These are phyloP conservation scores for Calocybe gambosa DNA, from an alignment of 1,284 basidiomycete genomes.

Conservation along the genomic window DNA sequence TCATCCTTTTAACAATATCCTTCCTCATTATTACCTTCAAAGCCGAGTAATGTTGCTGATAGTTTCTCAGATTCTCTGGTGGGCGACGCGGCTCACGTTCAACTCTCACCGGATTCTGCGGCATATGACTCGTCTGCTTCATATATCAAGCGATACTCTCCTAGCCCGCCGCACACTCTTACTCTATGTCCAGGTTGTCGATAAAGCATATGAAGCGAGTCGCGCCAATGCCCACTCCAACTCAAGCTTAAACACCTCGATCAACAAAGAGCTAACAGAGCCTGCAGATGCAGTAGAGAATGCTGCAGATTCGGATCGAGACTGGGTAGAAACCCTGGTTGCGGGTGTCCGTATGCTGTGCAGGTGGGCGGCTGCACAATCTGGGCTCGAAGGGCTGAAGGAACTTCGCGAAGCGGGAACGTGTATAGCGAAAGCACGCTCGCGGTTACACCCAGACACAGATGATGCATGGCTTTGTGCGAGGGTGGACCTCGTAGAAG, in stretches of 20 bases:
- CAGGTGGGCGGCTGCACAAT: conserved; percentile 31
- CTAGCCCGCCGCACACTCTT: conserved; percentile 74
- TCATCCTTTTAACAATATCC: conserved; percentile 4
- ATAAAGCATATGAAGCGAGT: conserved; percentile 59
- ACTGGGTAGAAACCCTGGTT: conserved; percentile 67
- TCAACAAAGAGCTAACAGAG: conserved; percentile 15
- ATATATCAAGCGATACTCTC: conserved; percentile 54
- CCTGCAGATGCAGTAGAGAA: conserved; percentile 36
- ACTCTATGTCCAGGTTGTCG: conserved; percentile 80
- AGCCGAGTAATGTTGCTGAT: neutral
- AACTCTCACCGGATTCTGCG: conserved; percentile 82
- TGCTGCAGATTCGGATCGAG: conserved; percentile 46
- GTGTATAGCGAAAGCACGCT: conserved; percentile 50
- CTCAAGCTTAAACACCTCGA: conserved; percentile 13
- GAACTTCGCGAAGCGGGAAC: conserved; percentile 56
- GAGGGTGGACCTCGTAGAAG: conserved; percentile 58
- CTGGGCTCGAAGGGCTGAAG: conserved; percentile 33
- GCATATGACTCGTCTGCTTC: conserved; percentile 72
- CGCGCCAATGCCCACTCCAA: conserved; percentile 16
- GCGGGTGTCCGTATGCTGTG: conserved; percentile 75
- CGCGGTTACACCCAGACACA: conserved; percentile 40
- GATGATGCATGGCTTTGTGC: conserved; percentile 37
- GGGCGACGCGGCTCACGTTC: conserved; percentile 88
- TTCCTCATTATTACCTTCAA: neutral
- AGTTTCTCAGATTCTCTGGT: conserved; percentile 68